Base-by-base conservation (phyloP, 2,329 filamentous ascomycete species). In the Apiospora phragmitis region DNA sequence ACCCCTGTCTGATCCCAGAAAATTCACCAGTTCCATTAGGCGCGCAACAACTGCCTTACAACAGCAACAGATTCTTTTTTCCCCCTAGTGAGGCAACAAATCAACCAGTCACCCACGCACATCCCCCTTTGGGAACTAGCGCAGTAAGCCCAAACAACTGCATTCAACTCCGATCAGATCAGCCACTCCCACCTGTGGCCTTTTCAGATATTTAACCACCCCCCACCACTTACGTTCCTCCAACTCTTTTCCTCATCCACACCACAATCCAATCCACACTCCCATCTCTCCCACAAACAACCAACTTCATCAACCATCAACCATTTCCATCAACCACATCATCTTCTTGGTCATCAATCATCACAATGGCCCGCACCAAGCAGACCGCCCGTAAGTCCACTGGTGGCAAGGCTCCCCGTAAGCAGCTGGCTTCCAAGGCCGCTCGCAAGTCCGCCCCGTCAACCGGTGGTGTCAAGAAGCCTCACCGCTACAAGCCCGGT, bases 341-440 rank as follows among this genome's bases (percentile, higher is more conserved):
- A 75, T 71, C 72, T 74, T 72, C 79, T 41, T 41, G 38, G 80
- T 77, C 73, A 73, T 72, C 77, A 81, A 78, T 80, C 79, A 72
- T 79, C 78, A 82, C 80, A 85, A 90, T 90, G 88, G 88, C 88
- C 78, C 88, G 88, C 80, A 90, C 88, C 75, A 90, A 90, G 88
- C 88, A 90, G 82, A 90, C 88, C 79, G 89, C 89, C 79, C 89
- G 90, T 82, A 91, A 97, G 89, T 92, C 91, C 84, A 93, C 91
- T 79, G 91, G 91, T 90, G 91, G 91, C 88, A 92, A 93, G 88
- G 91, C 91, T 78, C 90, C 90, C 74, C 90, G 91, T 86, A 99
- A 99, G 94, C 95, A 98, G 91, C 94, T 98, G 82, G 95, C 95
- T 80, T 97, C 95, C 89, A 98, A 98, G 93, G 96, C 95, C 77